Evolutionary conservation across 2,329 filamentous ascomycete species (phyloP).

Genomic region (Neofusicoccum laricinum): DNA sequence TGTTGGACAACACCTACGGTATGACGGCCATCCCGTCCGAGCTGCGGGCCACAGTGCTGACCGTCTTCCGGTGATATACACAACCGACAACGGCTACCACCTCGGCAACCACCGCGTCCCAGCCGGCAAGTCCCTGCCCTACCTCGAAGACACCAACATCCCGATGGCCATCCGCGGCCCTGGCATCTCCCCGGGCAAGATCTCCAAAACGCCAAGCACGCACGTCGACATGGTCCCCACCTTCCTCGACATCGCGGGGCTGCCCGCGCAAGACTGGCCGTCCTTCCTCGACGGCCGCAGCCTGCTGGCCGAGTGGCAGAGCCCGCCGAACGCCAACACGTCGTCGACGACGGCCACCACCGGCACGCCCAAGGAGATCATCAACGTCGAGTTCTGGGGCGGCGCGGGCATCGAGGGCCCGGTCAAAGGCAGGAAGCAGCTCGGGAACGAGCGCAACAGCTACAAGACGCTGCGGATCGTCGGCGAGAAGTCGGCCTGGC

Average conservation of each 20-base stretch:
- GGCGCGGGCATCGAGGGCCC: not conserved
- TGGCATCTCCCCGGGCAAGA: conserved; percentile 21
- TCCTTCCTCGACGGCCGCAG: too few relatives aligned
- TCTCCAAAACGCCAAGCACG: conserved; percentile 22
- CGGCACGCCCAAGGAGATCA: not conserved
- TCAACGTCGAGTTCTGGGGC: conserved; percentile 19
- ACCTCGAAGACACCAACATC: conserved; percentile 31
- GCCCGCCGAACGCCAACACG: too few relatives aligned
- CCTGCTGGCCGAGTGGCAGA: too few relatives aligned
- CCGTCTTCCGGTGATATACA: conserved; percentile 20
- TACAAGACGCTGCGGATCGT: conserved; percentile 25
- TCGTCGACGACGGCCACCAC: too few relatives aligned
- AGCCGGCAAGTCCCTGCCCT: conserved; percentile 27
- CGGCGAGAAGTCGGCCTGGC: conserved; percentile 22
- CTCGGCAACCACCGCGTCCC: conserved; percentile 25
- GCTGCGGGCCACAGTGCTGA: too few relatives aligned
- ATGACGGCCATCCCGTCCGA: too few relatives aligned
- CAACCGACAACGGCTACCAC: conserved; percentile 30
- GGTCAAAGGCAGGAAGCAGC: too few relatives aligned
- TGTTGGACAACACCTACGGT: conserved; percentile 26
- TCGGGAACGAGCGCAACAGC: not conserved
- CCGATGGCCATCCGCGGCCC: conserved; percentile 31
- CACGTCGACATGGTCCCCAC: conserved; percentile 31
- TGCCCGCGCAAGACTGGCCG: not conserved
- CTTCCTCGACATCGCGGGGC: conserved; percentile 29